Conservation (phyloP, 1,284 basidiomycete species). For the Rhodotorula mucilaginosa region DNA sequence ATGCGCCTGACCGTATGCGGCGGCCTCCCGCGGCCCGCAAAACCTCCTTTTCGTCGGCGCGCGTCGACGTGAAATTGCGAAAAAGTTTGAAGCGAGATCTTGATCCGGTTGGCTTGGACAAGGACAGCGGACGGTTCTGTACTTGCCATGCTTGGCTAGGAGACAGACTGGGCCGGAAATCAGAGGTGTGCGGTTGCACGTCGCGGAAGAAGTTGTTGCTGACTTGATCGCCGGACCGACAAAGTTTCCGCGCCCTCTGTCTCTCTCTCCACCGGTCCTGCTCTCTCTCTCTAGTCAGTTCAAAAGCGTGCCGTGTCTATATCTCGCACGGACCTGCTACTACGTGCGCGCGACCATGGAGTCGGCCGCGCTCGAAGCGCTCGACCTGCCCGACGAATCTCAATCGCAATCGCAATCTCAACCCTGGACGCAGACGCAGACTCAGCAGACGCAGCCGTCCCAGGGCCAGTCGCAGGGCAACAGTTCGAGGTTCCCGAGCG, state of each 20-base stretch:
- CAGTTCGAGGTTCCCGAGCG: not conserved
- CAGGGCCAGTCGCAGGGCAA: not conserved
- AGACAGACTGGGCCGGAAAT: no score
- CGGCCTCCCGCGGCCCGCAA: no score
- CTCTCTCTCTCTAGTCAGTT: not conserved
- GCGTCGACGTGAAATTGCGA: not conserved
- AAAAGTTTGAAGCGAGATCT: not conserved
- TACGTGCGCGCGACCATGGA: not conserved
- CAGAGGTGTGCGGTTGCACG: no score
- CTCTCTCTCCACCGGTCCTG: not conserved
- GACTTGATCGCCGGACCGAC: not conserved
- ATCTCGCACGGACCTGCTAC: not conserved
- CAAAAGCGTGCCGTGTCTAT: not conserved
- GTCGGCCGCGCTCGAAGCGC: slow-evolving; percentile 5
- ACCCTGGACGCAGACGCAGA: slow-evolving; percentile 34
- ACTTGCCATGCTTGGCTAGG: no score
- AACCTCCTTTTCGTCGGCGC: not conserved
- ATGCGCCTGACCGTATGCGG: no score
- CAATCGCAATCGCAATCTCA: slow-evolving; percentile 7
- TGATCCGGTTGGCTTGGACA: not conserved
- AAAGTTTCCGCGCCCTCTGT: not conserved
- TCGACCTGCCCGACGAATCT: not conserved
- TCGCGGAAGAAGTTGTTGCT: not conserved
- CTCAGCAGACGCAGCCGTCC: slow-evolving; percentile 25
- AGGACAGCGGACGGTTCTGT: not conserved